Evolutionary conservation across 2,329 filamentous ascomycete species (phyloP).

Genomic region (Trichoderma asperellum): DNA sequence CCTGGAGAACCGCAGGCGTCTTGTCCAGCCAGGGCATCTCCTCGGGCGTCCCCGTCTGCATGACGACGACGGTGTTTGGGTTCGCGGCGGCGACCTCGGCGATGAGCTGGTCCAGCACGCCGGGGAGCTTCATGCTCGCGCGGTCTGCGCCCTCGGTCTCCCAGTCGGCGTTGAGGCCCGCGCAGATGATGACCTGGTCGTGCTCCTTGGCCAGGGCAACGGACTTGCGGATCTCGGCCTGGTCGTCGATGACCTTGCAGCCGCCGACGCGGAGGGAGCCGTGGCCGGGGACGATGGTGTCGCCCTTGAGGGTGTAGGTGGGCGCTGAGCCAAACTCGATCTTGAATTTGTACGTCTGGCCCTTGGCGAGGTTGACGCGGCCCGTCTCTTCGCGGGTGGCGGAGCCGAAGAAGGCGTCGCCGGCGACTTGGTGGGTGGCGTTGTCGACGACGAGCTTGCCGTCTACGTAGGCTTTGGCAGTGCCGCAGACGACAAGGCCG

Average conservation of each 20-base stretch:
- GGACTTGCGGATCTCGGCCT: slow-evolving; percentile 66
- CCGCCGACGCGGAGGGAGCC: slow-evolving; percentile 67
- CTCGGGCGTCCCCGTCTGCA: slow-evolving; percentile 77
- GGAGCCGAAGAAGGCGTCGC: slow-evolving; percentile 67
- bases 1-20: slow-evolving; percentile 67
- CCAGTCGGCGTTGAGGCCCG: slow-evolving; percentile 80
- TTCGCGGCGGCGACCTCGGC: slow-evolving; percentile 67
- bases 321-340: slow-evolving; percentile 65
- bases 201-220: slow-evolving; percentile 68
- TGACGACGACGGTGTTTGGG: slow-evolving; percentile 70
- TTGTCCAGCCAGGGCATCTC: slow-evolving; percentile 69
- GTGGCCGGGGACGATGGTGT: slow-evolving; percentile 57
- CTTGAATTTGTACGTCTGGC: slow-evolving; percentile 60
- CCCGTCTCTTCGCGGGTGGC: slow-evolving; percentile 68
- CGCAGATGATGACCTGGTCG: slow-evolving; percentile 78
- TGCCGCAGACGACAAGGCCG: slow-evolving; percentile 67
- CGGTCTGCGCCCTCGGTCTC: slow-evolving; percentile 80
- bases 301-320: slow-evolving; percentile 57
- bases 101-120: slow-evolving; percentile 72
- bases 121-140: slow-evolving; percentile 76
- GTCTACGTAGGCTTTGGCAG: slow-evolving; percentile 67
- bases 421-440: slow-evolving; percentile 63
- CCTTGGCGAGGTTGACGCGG: slow-evolving; percentile 59
- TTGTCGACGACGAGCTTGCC: slow-evolving; percentile 67
- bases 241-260: slow-evolving; percentile 59